These are phyloP conservation scores for Triglochin maritima DNA, from an alignment of 106 monocot genomes.

Conservation along the genomic window DNA sequence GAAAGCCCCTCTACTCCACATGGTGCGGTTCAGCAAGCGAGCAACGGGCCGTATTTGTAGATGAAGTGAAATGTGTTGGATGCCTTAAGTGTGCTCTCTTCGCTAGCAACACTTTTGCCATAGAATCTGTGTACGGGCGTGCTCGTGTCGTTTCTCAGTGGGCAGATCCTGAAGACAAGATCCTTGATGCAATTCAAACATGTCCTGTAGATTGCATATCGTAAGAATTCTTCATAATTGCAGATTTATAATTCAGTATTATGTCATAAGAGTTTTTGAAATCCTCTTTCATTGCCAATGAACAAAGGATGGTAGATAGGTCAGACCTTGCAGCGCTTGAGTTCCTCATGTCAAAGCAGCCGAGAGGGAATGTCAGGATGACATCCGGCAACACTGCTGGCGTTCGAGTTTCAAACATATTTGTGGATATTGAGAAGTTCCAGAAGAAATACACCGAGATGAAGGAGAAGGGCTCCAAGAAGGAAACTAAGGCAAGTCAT, in stretches of 20 bases:
- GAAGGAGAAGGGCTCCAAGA: conserved; percentile 29
- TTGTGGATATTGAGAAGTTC: conserved; percentile 59
- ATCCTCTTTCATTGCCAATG: neutral
- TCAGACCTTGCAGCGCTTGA: conserved; percentile 71
- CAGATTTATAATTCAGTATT: too few relatives aligned
- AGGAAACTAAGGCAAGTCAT: too few relatives aligned
- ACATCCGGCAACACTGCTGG: conserved; percentile 41
- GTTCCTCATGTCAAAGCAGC: conserved; percentile 91
- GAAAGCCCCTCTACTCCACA: conserved; percentile 56
- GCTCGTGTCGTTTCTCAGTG: conserved; percentile 77
- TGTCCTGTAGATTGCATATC: conserved; percentile 94
- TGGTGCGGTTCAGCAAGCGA: conserved; percentile 59
- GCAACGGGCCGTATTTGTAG: conserved; percentile 69
- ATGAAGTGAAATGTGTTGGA: conserved; percentile 76
- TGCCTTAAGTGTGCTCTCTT: conserved; percentile 85
- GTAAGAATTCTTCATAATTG: conserved; percentile 21
- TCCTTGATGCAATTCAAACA: conserved; percentile 55
- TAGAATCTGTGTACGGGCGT: conserved; percentile 69
- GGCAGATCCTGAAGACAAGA: conserved; percentile 72
- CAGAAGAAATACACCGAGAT: conserved; percentile 43
- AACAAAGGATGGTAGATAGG: conserved; percentile 48
- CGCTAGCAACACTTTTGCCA: conserved; percentile 70
- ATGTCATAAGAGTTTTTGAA: neutral
- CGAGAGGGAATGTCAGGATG: conserved; percentile 49
- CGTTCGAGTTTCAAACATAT: conserved; percentile 53